phyloP scores from a whole-genome alignment of 2,329 filamentous ascomycete genomes.

The Simplicillium aogashimaense region DNA sequence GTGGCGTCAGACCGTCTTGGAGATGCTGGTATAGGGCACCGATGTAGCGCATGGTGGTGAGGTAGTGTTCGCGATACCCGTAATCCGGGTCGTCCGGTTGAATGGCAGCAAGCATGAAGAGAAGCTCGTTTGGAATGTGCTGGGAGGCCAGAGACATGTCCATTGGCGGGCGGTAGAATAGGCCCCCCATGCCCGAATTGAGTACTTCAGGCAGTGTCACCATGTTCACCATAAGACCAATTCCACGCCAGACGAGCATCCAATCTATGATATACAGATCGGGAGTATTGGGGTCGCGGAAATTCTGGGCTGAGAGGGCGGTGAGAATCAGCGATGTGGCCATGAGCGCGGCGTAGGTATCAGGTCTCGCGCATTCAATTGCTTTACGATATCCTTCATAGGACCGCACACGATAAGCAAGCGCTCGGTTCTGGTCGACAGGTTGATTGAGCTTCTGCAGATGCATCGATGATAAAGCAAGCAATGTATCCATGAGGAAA shows the following conservation, averaged over 20 bases:
- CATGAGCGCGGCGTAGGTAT: constrained; percentile 38
- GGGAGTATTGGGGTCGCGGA: constrained; percentile 33
- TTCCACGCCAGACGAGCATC: constrained; percentile 46
- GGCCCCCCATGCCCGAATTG: constrained; percentile 31
- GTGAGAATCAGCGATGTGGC: constrained; percentile 41
- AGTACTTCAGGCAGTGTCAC: constrained; percentile 1
- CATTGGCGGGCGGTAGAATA: constrained; percentile 40
- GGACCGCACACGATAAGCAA: constrained; percentile 36
- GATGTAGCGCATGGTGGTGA: constrained; percentile 35
- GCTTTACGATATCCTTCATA: constrained; percentile 42
- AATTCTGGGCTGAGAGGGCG: constrained; percentile 38
- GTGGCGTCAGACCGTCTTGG: constrained; percentile 29
- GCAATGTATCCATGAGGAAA: constrained; percentile 45
- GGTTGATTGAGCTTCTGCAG: constrained; percentile 29
- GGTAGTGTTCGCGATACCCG: constrained; percentile 21
- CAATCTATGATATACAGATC: constrained; percentile 44
- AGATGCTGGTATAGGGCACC: constrained; percentile 42
- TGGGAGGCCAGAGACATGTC: constrained; percentile 29
- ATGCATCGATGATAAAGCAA: constrained; percentile 40
- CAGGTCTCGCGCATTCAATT: constrained; percentile 33
- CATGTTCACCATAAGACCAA: constrained; percentile 6
- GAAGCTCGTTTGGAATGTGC: constrained; percentile 35
- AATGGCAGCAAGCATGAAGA: constrained; percentile 33
- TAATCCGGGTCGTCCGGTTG: constrained; percentile 32
- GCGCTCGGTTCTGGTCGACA: constrained; percentile 26